phyloP scores from a whole-genome alignment of 2,329 filamentous ascomycete genomes.

The Colletotrichum navitas region DNA sequence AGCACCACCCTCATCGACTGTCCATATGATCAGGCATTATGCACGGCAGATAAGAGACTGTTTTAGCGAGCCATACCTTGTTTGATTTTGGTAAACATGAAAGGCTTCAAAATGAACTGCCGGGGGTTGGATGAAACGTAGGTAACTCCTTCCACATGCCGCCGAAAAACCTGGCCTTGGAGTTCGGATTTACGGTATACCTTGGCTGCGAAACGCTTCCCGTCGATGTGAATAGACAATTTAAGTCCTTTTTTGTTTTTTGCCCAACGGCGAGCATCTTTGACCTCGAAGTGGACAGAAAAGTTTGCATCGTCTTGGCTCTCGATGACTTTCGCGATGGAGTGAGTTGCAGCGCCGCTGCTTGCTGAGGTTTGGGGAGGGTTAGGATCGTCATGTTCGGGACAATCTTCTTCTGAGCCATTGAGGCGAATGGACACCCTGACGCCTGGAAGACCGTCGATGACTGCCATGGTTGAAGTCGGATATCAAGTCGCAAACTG shows the following conservation, averaged over 20 bases:
- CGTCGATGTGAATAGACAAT: background rate
- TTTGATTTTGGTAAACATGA: background rate
- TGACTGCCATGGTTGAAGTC: constrained; percentile 8
- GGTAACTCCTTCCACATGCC: fast-evolving
- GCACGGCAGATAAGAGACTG: fast-evolving
- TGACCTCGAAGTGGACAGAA: background rate
- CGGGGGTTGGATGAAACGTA: background rate
- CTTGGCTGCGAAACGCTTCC: fast-evolving
- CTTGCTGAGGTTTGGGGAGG: background rate
- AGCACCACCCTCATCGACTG: background rate
- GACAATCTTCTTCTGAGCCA: background rate
- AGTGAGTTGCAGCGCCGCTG: background rate
- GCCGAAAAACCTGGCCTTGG: fast-evolving
- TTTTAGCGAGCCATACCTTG: background rate
- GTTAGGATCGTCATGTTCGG: constrained; percentile 14
- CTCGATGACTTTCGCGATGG: constrained; percentile 15
- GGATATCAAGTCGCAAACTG: background rate
- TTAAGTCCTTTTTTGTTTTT: background rate
- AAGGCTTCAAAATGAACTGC: background rate
- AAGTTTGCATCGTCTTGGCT: constrained; percentile 12
- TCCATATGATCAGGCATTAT: background rate
- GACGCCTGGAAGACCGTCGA: constrained; percentile 18
- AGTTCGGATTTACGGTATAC: fast-evolving
- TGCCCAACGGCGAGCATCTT: background rate
- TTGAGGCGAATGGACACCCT: constrained; percentile 9